Evolutionary conservation across 768 basidiomycete genomes (phyloP).

Genomic region (Astraeus odoratus): DNA sequence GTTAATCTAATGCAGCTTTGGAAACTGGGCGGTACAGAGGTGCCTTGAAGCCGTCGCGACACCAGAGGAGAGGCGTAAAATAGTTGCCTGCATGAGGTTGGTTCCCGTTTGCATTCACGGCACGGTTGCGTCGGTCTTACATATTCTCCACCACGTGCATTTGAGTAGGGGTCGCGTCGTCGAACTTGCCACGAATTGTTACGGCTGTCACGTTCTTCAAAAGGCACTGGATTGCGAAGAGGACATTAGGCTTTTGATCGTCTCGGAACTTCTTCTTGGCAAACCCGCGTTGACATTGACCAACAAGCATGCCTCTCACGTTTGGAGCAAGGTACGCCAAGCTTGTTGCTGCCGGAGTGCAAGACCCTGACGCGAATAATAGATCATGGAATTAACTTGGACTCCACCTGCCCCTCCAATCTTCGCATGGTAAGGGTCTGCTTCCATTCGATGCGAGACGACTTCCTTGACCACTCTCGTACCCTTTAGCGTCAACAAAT

Average conservation of each 20-base stretch:
- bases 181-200: conserved; percentile 83
- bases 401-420: conserved; percentile 83
- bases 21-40: conserved; percentile 87
- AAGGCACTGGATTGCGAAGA: conserved; percentile 90
- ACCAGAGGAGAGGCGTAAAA: conserved; percentile 68
- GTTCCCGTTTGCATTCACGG: conserved; percentile 7
- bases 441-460: neutral
- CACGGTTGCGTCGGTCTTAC: conserved; percentile 2
- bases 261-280: conserved; percentile 75
- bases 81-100: conserved; percentile 82
- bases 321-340: conserved; percentile 74
- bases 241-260: conserved; percentile 75
- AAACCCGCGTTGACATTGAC: conserved; percentile 83
- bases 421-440: conserved; percentile 62
- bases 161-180: conserved; percentile 80
- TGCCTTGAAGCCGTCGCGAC: conserved; percentile 77
- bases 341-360: neutral
- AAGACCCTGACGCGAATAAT: conserved; percentile 5
- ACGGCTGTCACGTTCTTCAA: conserved; percentile 84
- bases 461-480: conserved; percentile 2
- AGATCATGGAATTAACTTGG: conserved; percentile 92
- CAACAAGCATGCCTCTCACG: conserved; percentile 87
- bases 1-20: conserved; percentile 48
- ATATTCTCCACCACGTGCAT: conserved; percentile 3
- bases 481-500: conserved; percentile 67